Conservation (phyloP, 768 basidiomycete genomes). For the Trametopsis cervina region DNA sequence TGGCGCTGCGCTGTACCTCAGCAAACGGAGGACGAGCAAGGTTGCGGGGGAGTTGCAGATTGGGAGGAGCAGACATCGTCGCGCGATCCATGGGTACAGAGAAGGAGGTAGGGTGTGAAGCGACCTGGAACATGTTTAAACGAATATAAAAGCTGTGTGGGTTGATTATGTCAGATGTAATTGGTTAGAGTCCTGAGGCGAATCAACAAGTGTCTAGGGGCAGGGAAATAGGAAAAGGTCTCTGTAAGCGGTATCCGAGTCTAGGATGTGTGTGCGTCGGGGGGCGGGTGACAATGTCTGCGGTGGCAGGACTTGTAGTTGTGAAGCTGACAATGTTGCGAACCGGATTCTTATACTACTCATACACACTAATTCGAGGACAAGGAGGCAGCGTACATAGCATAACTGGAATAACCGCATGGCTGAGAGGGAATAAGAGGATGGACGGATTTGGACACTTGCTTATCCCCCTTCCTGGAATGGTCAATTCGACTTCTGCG, state of each 20-base stretch:
- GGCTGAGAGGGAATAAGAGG: slow-evolving; percentile 23
- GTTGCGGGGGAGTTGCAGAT: slow-evolving; percentile 70
- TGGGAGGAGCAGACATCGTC: slow-evolving; percentile 19
- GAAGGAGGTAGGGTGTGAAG: slow-evolving; percentile 19
- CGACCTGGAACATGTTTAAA: slow-evolving; percentile 24
- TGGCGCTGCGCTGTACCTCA: slow-evolving; percentile 53
- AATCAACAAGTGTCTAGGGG: slow-evolving; percentile 1
- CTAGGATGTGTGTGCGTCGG: neutral
- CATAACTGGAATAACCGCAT: slow-evolving; percentile 9
- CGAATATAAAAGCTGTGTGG: slow-evolving; percentile 1
- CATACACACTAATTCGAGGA: slow-evolving; percentile 15
- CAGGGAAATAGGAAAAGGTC: neutral
- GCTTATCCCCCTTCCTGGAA: slow-evolving; percentile 19
- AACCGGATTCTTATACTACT: slow-evolving; percentile 17
- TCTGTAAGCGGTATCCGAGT: neutral
- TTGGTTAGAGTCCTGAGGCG: slow-evolving; percentile 9
- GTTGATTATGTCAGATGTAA: slow-evolving; percentile 13
- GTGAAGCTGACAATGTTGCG: slow-evolving; percentile 2
- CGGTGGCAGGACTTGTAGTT: slow-evolving; percentile 3
- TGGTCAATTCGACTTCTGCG: neutral
- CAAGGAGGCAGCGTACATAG: slow-evolving; percentile 10
- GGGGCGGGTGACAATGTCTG: no score
- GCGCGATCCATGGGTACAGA: slow-evolving; percentile 16
- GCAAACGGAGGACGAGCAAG: slow-evolving; percentile 58
- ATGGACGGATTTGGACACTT: slow-evolving; percentile 19